These are phyloP conservation scores for Phaffomyces thermotolerans DNA, from an alignment of 805 yeast genomes.

Conservation along the genomic window DNA sequence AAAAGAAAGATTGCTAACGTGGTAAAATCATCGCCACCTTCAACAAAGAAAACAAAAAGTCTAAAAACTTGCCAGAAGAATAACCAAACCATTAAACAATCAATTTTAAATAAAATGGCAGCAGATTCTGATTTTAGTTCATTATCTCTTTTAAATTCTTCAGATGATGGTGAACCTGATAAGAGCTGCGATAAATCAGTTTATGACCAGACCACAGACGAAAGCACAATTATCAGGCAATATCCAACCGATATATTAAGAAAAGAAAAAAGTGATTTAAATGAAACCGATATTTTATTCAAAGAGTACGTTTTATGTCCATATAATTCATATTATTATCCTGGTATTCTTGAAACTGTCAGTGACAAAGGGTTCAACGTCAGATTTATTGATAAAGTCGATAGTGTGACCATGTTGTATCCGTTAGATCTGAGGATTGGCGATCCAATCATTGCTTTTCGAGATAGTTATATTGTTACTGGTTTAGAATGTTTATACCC, in stretches of 20 bases:
- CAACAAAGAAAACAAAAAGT: neutral
- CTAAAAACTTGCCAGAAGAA: too few species aligned
- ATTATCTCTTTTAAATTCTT: neutral
- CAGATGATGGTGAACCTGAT: too few species aligned
- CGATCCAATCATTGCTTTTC: conserved; percentile 37
- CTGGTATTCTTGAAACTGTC: conserved; percentile 35
- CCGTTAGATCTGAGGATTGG: conserved; percentile 52
- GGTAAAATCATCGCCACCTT: neutral
- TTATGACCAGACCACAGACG: neutral
- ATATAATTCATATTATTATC: conserved; percentile 40
- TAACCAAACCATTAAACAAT: too few species aligned
- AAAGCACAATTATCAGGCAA: neutral
- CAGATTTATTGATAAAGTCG: conserved; percentile 32
- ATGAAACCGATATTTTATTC: conserved; percentile 25
- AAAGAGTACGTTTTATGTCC: conserved; percentile 47
- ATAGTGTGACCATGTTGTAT: conserved; percentile 19
- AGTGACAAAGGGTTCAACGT: conserved; percentile 28
- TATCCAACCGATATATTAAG: conserved; percentile 4
- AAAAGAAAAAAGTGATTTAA: conserved; percentile 11
- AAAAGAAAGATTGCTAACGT: conserved; percentile 1
- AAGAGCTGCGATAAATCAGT: too few species aligned
- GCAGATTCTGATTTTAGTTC: neutral
- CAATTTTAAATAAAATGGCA: neutral
- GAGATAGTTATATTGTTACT: conserved; percentile 34
- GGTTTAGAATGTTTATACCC: conserved; percentile 33